Base-by-base conservation (phyloP, 305 asterid genomes). In the Fraxinus sp. region DNA sequence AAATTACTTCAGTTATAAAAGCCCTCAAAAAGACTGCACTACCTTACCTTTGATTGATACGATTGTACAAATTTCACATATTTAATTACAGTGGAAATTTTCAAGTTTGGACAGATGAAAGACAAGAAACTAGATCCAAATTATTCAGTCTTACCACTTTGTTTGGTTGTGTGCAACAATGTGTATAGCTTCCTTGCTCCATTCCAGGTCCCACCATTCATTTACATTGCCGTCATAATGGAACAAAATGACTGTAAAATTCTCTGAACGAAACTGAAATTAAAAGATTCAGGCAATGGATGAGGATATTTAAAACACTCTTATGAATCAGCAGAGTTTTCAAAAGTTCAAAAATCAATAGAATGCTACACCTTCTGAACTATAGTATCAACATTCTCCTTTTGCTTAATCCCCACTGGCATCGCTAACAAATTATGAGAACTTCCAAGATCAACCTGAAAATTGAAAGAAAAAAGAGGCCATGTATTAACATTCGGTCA, bases 351-450 rank as follows among this genome's bases (percentile, higher is more conserved):
- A 84, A 82, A 83, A 85, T 64, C 59, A 85, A 43, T 20, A 59
- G 81, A 81, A 30, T 36, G 78, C 6, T 71, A 62, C 87, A 96
- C 99, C 98, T 92, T 96, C 85, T 49, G 90, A 73, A 91, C 92
- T 39, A 95, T 90, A 78, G 87, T 83, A 86, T 93, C 86, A 41
- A 96, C 98, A 80, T 92, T 93, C 84, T 72, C 78, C 90, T 93
- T 96, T 91, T 96, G 99, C 83, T 91, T 91, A 70, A 96, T 91
- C 81, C 99, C 99, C 85, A 94, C 99, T 70, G 98, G 97, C 83
- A 96, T 90, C 73, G 98, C 99, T 85, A 95, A 85, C 90, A 96
- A 92, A 86, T 90, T 88, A 39, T 75, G 88, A 32, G 89, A 87
- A 81, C 86, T 79, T 71, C 83, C 82, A 73, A 7, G 41, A 39